phyloP scores from a whole-genome alignment of 139 green algal genomes.

The Picochlorum sp. region DNA sequence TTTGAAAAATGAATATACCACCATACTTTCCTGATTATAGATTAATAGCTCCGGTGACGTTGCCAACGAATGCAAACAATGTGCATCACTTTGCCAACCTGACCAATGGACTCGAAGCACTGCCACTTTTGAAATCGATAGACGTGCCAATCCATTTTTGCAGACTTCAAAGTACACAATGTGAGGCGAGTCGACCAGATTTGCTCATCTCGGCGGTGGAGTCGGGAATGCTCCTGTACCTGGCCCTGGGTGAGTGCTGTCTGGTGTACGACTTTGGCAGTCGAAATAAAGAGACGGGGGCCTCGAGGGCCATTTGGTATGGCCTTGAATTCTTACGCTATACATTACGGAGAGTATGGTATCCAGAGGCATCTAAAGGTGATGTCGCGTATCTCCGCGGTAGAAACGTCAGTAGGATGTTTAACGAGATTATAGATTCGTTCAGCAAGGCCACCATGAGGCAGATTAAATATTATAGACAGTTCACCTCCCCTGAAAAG shows the following conservation, averaged over 20 bases:
- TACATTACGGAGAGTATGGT: constrained; percentile 15
- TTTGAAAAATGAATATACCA: background rate
- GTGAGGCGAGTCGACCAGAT: constrained; percentile 61
- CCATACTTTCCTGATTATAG: background rate
- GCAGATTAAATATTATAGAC: constrained; percentile 8
- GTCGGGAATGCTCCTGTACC: constrained; percentile 40
- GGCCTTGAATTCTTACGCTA: constrained; percentile 49
- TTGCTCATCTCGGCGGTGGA: constrained; percentile 45
- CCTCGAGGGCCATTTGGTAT: constrained; percentile 60
- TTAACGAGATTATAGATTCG: constrained; percentile 3
- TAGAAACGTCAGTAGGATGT: constrained; percentile 2
- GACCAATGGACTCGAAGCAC: constrained; percentile 57
- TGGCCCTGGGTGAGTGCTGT: constrained; percentile 55
- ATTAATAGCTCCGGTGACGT: background rate
- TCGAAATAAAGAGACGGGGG: constrained; percentile 41
- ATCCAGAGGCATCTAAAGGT: background rate
- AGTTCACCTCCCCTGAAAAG: background rate
- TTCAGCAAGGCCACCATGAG: constrained; percentile 1
- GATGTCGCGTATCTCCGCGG: constrained; percentile 9
- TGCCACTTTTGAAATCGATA: constrained; percentile 33
- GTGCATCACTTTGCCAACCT: constrained; percentile 55
- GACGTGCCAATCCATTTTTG: constrained; percentile 29
- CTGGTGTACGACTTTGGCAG: constrained; percentile 49
- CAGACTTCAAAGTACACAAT: constrained; percentile 49
- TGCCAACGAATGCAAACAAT: constrained; percentile 1